Evolutionary conservation across 1,139 yeast genomes (phyloP).

Genomic region (Debaryomyces robertsiae): DNA sequence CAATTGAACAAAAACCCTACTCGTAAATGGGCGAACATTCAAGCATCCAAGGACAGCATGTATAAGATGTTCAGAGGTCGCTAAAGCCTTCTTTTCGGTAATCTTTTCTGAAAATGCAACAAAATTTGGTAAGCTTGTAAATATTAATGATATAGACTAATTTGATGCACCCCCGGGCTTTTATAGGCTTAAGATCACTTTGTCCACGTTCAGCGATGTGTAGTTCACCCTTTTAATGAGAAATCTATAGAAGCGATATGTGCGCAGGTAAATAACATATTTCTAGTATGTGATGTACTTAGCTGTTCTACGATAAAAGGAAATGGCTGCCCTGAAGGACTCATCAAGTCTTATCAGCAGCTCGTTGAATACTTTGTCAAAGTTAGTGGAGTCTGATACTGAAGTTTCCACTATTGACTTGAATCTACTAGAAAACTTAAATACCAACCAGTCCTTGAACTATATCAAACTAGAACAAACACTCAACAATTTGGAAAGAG

Average conservation of each 20-base stretch:
- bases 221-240: too few species aligned
- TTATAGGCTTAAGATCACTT: too few species aligned
- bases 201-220: too few species aligned
- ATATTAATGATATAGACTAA: constrained; percentile 5
- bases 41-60: constrained; percentile 51
- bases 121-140: constrained; percentile 1
- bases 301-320: not conserved
- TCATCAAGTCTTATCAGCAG: constrained; percentile 33
- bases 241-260: too few species aligned
- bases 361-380: constrained; percentile 32
- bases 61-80: constrained; percentile 61
- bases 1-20: constrained; percentile 63
- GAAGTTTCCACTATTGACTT: constrained; percentile 55
- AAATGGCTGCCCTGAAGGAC: constrained; percentile 34
- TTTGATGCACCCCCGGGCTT: not conserved
- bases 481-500: constrained; percentile 39
- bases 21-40: constrained; percentile 56
- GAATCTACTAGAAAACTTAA: constrained; percentile 54
- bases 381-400: constrained; percentile 54
- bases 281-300: too few species aligned
- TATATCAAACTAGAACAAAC: constrained; percentile 57
- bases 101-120: too few species aligned
- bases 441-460: constrained; percentile 59
- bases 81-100: constrained; percentile 23
- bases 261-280: too few species aligned